These are phyloP conservation scores for Alternaria arborescens DNA, from an alignment of 2,329 filamentous ascomycete species.

Conservation along the genomic window DNA sequence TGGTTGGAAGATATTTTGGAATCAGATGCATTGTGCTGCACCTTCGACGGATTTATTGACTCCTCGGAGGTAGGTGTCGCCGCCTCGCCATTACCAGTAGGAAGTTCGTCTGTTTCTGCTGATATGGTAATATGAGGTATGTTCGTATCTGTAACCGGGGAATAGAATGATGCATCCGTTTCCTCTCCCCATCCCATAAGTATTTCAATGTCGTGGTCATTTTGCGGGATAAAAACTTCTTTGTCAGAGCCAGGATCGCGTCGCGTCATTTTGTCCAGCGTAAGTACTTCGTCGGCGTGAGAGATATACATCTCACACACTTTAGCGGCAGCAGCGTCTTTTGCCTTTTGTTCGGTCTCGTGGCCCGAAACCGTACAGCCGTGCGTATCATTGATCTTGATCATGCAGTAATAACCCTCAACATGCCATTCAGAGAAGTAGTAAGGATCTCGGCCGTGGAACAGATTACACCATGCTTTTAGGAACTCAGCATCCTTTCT, in stretches of 20 bases:
- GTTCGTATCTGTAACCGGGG: neutral
- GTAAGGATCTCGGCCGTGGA: neutral
- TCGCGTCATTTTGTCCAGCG: neutral
- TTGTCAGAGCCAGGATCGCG: conserved; percentile 11
- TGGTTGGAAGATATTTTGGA: neutral
- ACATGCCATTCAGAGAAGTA: neutral
- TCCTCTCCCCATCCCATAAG: neutral
- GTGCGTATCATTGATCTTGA: neutral
- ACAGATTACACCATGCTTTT: neutral
- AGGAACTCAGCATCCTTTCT: neutral
- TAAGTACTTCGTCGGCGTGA: neutral
- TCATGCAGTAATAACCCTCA: conserved; percentile 1
- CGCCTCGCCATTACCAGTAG: neutral
- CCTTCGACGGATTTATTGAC: neutral
- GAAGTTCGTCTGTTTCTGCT: neutral
- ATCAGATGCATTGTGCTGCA: conserved; percentile 2
- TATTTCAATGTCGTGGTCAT: neutral
- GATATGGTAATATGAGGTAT: conserved; percentile 1
- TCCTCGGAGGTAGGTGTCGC: neutral
- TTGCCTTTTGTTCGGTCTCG: neutral
- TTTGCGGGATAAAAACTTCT: neutral
- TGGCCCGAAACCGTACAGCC: neutral
- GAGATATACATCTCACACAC: neutral
- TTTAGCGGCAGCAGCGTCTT: conserved; percentile 1
- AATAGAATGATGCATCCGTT: neutral